Evolutionary conservation across 1,139 yeast species (phyloP), one percentile per base, ranked within the genome.

Genomic region (Geotrichum candidum): DNA sequence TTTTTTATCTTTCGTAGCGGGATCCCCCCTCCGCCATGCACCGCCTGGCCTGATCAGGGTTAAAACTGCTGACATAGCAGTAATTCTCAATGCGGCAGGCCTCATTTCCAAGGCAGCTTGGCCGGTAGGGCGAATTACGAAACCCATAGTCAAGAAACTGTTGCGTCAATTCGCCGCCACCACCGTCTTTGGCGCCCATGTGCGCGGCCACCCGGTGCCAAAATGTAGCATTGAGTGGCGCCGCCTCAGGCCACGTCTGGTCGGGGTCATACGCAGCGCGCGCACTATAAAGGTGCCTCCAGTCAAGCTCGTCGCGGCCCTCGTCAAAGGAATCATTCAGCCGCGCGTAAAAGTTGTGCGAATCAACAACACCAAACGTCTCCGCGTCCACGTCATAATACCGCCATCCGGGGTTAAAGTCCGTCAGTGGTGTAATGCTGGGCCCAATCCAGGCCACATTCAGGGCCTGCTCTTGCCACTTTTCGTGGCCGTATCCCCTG

Each of bases 391-490:
- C 87, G 68, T 84, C 84, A 69, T 87, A 87, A 74, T 85, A 86
- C 71, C 88, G 80, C 88, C 89, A 87, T 33, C 86, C 80, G 18
- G 91, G 91, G 70, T 87, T 87, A 67, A 77, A 78, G 65, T 83
- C 77, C 10, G 77, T 74, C 67, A 79, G 77, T 10, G 91, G 90
- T 15, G 91, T 85, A 52, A 87, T 80, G 0, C 89, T 83, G 65
- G 84, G 90, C 0, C 82, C 79, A 60, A 86, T 80, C 87, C 87
- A 87, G 0, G 88, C 86, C 76, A 82, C 77, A 68, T 81, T 80
- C 38, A 85, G 67, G 2, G 82, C 83, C 55, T 78, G 78, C 2
- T 76, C 78, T 33, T 76, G 76, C 15, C 77, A 75, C 61, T 76
- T 75, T 31, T 77, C 70, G 41, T 74, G 65, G 15, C 68, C 68